These are phyloP conservation scores for Elongisporangium senticosum DNA, from an alignment of 352 stramenopile genomes.

Conservation along the genomic window DNA sequence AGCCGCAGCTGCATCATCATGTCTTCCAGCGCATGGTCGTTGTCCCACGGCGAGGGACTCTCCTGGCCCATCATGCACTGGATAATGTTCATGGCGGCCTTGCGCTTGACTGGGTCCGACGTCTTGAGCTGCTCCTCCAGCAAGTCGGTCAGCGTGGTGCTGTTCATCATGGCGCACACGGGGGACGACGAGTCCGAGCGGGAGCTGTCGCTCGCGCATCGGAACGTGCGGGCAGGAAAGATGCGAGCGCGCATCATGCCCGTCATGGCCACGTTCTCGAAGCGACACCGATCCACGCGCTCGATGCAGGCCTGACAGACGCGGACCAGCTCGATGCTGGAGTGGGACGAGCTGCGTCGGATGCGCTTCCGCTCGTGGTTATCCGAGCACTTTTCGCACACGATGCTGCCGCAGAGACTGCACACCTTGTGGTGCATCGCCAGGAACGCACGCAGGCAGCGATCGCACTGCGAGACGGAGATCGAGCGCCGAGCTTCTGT, in stretches of 20 bases:
- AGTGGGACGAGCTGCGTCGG: conserved; percentile 3
- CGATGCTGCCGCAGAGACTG: conserved; percentile 38
- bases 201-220: background rate
- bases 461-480: conserved; percentile 29
- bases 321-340: conserved; percentile 16
- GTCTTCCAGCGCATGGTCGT: background rate
- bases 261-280: conserved; percentile 27
- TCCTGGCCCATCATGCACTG: background rate
- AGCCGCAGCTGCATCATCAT: conserved; percentile 14
- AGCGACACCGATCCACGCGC: conserved; percentile 31
- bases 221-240: background rate
- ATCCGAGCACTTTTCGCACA: conserved; percentile 39
- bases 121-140: background rate
- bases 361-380: conserved; percentile 23
- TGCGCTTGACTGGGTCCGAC: background rate
- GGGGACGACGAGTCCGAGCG: background rate
- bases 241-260: conserved; percentile 10
- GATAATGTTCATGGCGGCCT: background rate
- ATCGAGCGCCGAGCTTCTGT: conserved; percentile 17
- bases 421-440: conserved; percentile 28
- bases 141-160: background rate
- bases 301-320: conserved; percentile 30
- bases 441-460: conserved; percentile 31
- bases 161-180: background rate
- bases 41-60: background rate